phyloP scores from a whole-genome alignment of 805 yeast species.

The Pichia sporocuriosa region DNA sequence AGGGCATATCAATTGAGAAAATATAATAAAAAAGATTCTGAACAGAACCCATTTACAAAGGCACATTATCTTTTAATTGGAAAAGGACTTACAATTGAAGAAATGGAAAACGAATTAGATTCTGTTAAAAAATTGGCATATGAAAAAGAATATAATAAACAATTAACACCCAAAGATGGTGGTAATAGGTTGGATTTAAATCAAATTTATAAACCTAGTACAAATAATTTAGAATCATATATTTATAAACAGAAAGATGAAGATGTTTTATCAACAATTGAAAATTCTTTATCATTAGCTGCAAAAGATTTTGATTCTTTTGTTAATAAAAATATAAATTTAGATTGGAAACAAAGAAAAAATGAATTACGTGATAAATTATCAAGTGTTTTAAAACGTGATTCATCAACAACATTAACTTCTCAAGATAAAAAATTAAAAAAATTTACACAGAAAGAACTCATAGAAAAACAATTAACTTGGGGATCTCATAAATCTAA shows the following conservation, averaged over 20 bases:
- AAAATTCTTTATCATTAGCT: slow-evolving; percentile 37
- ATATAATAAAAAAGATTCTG: slow-evolving; percentile 30
- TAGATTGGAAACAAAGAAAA: slow-evolving; percentile 81
- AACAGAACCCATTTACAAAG: slow-evolving; percentile 44
- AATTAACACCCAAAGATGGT: not conserved
- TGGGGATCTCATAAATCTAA: slow-evolving; percentile 26
- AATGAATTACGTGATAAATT: slow-evolving; percentile 66
- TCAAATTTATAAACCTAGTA: not conserved
- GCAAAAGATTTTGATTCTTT: slow-evolving; percentile 77
- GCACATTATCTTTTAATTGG: slow-evolving; percentile 88
- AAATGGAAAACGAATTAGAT: slow-evolving; percentile 57
- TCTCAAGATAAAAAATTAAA: slow-evolving; percentile 15
- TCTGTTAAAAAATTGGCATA: slow-evolving; percentile 26
- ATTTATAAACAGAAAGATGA: slow-evolving; percentile 71
- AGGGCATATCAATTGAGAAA: slow-evolving; percentile 55
- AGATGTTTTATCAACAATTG: slow-evolving; percentile 74
- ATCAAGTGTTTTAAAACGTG: slow-evolving; percentile 44
- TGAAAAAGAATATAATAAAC: not conserved
- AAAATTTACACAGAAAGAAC: slow-evolving; percentile 17
- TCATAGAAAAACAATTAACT: slow-evolving; percentile 19
- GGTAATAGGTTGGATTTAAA: not conserved
- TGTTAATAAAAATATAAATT: slow-evolving; percentile 61
- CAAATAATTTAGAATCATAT: slow-evolving; percentile 51
- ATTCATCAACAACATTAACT: slow-evolving; percentile 12
- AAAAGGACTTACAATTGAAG: slow-evolving; percentile 82